Percentiles rank a stretch among this genome's conserved stretches.
Conservation (phyloP, 306 rosid genomes). For the Trifolium dubium region DNA sequence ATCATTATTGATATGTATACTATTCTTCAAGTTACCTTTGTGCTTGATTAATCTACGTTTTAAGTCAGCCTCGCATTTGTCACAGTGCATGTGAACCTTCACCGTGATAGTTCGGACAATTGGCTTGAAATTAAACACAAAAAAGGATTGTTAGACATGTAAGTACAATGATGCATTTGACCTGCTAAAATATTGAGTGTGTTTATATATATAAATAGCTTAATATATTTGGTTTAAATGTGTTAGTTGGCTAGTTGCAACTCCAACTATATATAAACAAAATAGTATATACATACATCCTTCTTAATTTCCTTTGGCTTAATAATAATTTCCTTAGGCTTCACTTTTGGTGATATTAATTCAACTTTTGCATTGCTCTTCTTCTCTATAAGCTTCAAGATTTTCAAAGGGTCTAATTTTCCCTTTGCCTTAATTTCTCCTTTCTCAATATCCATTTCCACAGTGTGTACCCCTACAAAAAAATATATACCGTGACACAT, state of each 20-base stretch:
- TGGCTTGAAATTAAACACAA: conserved; percentile 48
- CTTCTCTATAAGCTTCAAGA: conserved; percentile 62
- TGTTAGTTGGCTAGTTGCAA: no score
- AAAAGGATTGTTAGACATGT: not conserved
- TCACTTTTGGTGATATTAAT: conserved; percentile 75
- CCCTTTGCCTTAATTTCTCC: conserved; percentile 77
- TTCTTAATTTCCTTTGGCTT: conserved; percentile 63
- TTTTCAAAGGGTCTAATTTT: conserved; percentile 60
- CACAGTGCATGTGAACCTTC: conserved; percentile 84
- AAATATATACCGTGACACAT: not conserved
- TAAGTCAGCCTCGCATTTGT: conserved; percentile 81
- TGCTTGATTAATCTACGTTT: conserved; percentile 57
- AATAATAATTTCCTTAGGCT: conserved; percentile 47
- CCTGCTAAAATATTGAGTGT: no score
- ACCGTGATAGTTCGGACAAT: conserved; percentile 54
- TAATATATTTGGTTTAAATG: no score
- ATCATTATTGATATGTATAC: no score
- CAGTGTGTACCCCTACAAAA: conserved; percentile 64
- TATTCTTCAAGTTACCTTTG: conserved; percentile 51
- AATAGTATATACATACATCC: conserved; percentile 46
- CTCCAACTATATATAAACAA: not conserved
- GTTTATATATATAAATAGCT: no score
- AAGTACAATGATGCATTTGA: no score
- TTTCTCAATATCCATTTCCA: conserved; percentile 67
- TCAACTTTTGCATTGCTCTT: conserved; percentile 66